Percentiles rank a stretch among this genome's conserved stretches.
phyloP scores from a whole-genome alignment of 257 asterid species.

The Gentiana straminea region DNA sequence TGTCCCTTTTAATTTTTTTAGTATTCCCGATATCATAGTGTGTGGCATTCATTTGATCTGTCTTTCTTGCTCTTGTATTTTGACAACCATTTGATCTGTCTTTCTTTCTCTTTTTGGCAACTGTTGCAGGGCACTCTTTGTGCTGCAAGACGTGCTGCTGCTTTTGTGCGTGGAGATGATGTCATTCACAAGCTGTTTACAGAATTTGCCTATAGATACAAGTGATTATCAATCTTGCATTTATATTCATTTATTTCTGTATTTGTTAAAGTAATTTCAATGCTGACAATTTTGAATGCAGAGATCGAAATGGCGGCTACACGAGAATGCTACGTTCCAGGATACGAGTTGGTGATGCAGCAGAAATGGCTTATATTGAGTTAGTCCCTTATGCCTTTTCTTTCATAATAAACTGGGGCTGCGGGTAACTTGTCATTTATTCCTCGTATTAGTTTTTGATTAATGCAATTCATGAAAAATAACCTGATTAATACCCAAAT shows the following conservation, averaged over 20 bases:
- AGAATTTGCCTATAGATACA: conserved; percentile 90
- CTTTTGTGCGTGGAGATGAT: conserved; percentile 91
- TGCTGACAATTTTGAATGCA: conserved; percentile 1
- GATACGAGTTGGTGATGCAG: conserved; percentile 92
- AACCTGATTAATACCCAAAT: too few relatives aligned
- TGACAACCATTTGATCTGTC: too few relatives aligned
- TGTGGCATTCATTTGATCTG: too few relatives aligned
- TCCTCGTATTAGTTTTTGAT: neutral
- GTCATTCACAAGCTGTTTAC: conserved; percentile 88
- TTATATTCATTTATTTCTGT: neutral
- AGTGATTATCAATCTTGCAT: conserved; percentile 32
- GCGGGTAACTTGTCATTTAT: neutral
- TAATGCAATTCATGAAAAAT: too few relatives aligned
- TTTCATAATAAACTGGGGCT: too few relatives aligned
- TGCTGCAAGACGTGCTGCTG: conserved; percentile 87
- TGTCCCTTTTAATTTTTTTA: too few relatives aligned
- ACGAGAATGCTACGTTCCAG: conserved; percentile 89
- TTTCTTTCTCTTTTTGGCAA: neutral
- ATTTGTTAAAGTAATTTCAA: too few relatives aligned
- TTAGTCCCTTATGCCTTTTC: conserved; percentile 18
- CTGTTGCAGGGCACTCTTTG: conserved; percentile 59
- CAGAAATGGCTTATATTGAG: conserved; percentile 91
- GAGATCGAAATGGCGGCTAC: conserved; percentile 85
- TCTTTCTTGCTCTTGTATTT: too few relatives aligned
- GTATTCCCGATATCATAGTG: too few relatives aligned